These are phyloP conservation scores for Otatea glauca DNA, from an alignment of 176 grass and related monocot genomes.

Conservation along the genomic window DNA sequence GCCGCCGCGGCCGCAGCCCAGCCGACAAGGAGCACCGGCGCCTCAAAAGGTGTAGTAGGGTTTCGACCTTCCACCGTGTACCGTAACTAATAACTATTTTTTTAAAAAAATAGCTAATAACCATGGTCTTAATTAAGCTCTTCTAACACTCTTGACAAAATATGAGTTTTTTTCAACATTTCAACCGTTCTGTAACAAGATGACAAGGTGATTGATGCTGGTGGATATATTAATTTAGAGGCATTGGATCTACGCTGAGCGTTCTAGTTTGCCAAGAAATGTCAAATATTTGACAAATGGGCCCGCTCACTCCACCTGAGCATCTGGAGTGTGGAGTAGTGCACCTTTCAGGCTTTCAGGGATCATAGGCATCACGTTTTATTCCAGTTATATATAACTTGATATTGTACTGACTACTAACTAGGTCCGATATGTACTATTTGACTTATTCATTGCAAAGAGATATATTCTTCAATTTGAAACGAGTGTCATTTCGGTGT, in stretches of 20 bases:
- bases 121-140: not conserved
- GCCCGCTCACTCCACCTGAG: not conserved
- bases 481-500: not conserved
- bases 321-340: not conserved
- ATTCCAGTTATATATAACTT: no score
- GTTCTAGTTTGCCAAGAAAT: not conserved
- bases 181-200: not conserved
- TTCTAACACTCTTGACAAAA: not conserved
- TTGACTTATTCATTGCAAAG: not conserved
- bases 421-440: not conserved
- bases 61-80: not conserved
- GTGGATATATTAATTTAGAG: not conserved
- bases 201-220: not conserved
- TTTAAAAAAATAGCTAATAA: not conserved
- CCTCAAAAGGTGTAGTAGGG: constrained; percentile 70
- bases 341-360: not conserved
- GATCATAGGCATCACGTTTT: not conserved
- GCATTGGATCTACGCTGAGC: no score
- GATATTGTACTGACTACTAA: not conserved
- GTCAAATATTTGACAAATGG: not conserved
- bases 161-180: not conserved
- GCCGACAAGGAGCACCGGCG: constrained; percentile 89
- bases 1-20: constrained; percentile 60
- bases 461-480: not conserved
- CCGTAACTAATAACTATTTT: not conserved